A percentile compares a stretch with the other conserved stretches of the same genome.
phyloP scores from a whole-genome alignment of 2,329 filamentous ascomycete genomes.

The Sarocladium brachiariae region DNA sequence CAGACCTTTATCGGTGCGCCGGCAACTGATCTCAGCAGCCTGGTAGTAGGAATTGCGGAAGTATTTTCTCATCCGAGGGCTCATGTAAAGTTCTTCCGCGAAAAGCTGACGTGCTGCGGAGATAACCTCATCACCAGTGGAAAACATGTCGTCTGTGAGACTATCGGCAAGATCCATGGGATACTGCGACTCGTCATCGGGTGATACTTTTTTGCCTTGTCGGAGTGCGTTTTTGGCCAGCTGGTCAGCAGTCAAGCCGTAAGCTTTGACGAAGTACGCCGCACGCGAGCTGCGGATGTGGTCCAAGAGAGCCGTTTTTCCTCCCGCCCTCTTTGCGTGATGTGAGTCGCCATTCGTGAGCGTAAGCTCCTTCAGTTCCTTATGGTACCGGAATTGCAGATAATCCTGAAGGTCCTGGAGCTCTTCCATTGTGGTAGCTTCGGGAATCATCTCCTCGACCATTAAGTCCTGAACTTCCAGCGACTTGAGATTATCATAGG shows the following conservation, averaged over 20 bases:
- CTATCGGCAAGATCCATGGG: constrained; percentile 85
- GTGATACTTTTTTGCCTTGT: constrained; percentile 69
- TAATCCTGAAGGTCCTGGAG: constrained; percentile 96
- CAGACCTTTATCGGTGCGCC: constrained; percentile 87
- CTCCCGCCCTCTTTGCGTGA: constrained; percentile 73
- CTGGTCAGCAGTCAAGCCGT: constrained; percentile 83
- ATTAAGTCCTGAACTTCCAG: constrained; percentile 62
- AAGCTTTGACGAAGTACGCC: constrained; percentile 77
- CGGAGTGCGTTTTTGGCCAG: constrained; percentile 81
- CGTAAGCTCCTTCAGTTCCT: constrained; percentile 74
- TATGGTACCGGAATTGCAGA: constrained; percentile 85
- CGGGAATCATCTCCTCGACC: constrained; percentile 74
- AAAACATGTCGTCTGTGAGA: constrained; percentile 65
- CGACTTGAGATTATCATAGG: constrained; percentile 63
- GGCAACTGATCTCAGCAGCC: constrained; percentile 77
- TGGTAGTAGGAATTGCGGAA: constrained; percentile 79
- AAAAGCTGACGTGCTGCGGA: constrained; percentile 80
- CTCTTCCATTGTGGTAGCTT: constrained; percentile 84
- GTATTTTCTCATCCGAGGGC: constrained; percentile 81
- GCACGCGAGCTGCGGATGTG: constrained; percentile 74
- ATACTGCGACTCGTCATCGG: constrained; percentile 73
- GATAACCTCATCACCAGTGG: constrained; percentile 68
- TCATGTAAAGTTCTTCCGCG: constrained; percentile 81
- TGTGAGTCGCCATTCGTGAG: constrained; percentile 56
- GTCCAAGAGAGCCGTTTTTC: constrained; percentile 74